A percentile compares a stretch with the other conserved stretches of the same genome.
These are phyloP conservation scores for Nadsonia fulvescens DNA, from an alignment of 805 yeast species.

Conservation along the genomic window DNA sequence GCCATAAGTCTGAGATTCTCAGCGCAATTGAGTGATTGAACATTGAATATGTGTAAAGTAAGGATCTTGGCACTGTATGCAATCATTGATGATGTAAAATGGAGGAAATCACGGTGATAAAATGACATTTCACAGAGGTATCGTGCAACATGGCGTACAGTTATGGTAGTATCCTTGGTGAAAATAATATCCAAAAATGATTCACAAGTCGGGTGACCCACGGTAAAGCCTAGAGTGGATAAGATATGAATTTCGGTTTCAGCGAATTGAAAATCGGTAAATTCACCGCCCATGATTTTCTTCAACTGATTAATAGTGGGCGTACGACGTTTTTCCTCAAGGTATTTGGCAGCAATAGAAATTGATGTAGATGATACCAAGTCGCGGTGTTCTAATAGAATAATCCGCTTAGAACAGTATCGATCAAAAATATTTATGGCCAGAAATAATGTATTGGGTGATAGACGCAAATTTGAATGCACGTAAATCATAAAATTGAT, in stretches of 20 bases:
- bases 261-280: slow-evolving; percentile 39
- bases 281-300: slow-evolving; percentile 49
- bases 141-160: slow-evolving; percentile 15
- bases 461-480: slow-evolving; percentile 40
- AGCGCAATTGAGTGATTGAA: too few relatives aligned
- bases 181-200: slow-evolving; percentile 22
- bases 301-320: slow-evolving; percentile 60
- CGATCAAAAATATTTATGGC: slow-evolving; percentile 71
- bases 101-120: slow-evolving; percentile 17
- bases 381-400: slow-evolving; percentile 72
- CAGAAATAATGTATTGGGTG: slow-evolving; percentile 47
- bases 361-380: slow-evolving; percentile 79
- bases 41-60: too few relatives aligned
- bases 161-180: slow-evolving; percentile 9
- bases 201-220: slow-evolving; percentile 42
- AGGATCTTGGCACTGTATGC: slow-evolving; percentile 18
- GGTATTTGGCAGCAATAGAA: slow-evolving; percentile 83
- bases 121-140: slow-evolving; percentile 23
- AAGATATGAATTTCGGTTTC: slow-evolving; percentile 69
- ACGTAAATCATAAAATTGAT: slow-evolving; percentile 63
- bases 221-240: slow-evolving; percentile 53
- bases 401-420: slow-evolving; percentile 75
- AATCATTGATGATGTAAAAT: slow-evolving; percentile 17
- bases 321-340: slow-evolving; percentile 54
- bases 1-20: too few relatives aligned